Conservation (phyloP, 1,284 basidiomycete genomes). For the Vanrija sp. region DNA sequence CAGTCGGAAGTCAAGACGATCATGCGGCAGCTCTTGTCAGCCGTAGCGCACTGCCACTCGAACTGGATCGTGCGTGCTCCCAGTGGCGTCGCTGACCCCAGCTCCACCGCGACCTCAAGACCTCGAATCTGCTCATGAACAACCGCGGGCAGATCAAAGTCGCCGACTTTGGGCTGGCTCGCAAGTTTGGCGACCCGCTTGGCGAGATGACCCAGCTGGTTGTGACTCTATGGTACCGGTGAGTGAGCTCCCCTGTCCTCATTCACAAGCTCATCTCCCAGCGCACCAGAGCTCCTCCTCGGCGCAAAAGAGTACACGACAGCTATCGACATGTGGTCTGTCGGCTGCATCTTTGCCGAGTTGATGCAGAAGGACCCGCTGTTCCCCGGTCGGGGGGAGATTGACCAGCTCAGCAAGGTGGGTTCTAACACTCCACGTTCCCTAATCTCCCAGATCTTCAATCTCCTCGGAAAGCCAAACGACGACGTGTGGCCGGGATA, state of each 20-base stretch:
- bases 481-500: slow-evolving; percentile 83
- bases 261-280: slow-evolving; percentile 38
- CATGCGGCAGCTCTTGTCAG: slow-evolving; percentile 88
- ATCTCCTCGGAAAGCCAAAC: slow-evolving; percentile 83
- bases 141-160: slow-evolving; percentile 98
- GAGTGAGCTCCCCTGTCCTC: not conserved
- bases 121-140: slow-evolving; percentile 96
- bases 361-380: slow-evolving; percentile 88
- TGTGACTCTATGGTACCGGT: slow-evolving; percentile 98
- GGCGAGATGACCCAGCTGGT: slow-evolving; percentile 96
- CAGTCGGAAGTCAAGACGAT: slow-evolving; percentile 98
- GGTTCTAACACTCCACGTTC: slow-evolving; percentile 2
- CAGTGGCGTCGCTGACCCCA: slow-evolving; percentile 12
- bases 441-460: slow-evolving; percentile 60
- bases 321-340: slow-evolving; percentile 55
- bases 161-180: slow-evolving; percentile 94
- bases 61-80: slow-evolving; percentile 71
- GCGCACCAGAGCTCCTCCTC: slow-evolving; percentile 91
- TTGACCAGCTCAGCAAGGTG: slow-evolving; percentile 84
- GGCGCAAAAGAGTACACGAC: slow-evolving; percentile 91
- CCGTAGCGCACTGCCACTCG: slow-evolving; percentile 84
- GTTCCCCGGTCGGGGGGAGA: slow-evolving; percentile 91
- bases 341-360: slow-evolving; percentile 80
- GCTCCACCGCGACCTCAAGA: slow-evolving; percentile 94
- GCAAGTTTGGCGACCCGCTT: slow-evolving; percentile 91